Evolutionary conservation across 768 basidiomycete species (phyloP).

Genomic region (Cyclocybe aegerita): DNA sequence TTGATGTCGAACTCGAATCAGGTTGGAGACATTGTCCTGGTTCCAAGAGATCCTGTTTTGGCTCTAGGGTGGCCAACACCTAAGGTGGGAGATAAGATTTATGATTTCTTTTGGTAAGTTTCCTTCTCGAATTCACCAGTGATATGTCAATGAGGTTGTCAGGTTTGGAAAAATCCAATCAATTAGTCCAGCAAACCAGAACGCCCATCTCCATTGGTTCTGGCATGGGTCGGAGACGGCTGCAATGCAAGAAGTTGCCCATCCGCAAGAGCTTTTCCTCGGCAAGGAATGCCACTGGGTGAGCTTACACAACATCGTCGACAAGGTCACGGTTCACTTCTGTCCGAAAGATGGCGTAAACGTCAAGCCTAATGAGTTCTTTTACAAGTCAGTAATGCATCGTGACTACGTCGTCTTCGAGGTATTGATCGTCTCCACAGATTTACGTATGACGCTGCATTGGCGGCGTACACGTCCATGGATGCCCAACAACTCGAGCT

Average conservation of each 20-base stretch:
- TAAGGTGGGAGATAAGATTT: slow-evolving; percentile 38
- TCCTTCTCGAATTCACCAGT: neutral
- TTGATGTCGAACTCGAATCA: slow-evolving; percentile 20
- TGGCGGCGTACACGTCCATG: slow-evolving; percentile 47
- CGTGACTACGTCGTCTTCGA: neutral
- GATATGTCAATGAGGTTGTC: neutral
- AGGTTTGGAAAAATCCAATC: slow-evolving; percentile 73
- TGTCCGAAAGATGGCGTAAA: slow-evolving; percentile 21
- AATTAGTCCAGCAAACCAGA: slow-evolving; percentile 40
- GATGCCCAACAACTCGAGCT: slow-evolving; percentile 24
- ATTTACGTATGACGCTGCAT: slow-evolving; percentile 45
- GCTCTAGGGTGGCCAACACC: slow-evolving; percentile 30
- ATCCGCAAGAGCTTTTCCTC: slow-evolving; percentile 67
- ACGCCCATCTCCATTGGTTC: slow-evolving; percentile 72
- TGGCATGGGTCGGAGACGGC: slow-evolving; percentile 65
- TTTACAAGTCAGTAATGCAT: slow-evolving; percentile 48
- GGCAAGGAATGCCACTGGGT: slow-evolving; percentile 51
- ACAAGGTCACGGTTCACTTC: slow-evolving; percentile 47
- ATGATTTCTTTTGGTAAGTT: slow-evolving; percentile 64
- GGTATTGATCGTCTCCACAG: slow-evolving; percentile 27
- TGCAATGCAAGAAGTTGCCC: slow-evolving; percentile 52
- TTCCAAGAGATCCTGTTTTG: slow-evolving; percentile 35
- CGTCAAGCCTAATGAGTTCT: slow-evolving; percentile 42
- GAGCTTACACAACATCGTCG: slow-evolving; percentile 39
- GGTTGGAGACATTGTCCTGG: slow-evolving; percentile 64